A percentile compares a stretch with the other conserved stretches of the same genome.
phyloP scores from a whole-genome alignment of 352 stramenopile genomes.

The Pythium sukuiense region DNA sequence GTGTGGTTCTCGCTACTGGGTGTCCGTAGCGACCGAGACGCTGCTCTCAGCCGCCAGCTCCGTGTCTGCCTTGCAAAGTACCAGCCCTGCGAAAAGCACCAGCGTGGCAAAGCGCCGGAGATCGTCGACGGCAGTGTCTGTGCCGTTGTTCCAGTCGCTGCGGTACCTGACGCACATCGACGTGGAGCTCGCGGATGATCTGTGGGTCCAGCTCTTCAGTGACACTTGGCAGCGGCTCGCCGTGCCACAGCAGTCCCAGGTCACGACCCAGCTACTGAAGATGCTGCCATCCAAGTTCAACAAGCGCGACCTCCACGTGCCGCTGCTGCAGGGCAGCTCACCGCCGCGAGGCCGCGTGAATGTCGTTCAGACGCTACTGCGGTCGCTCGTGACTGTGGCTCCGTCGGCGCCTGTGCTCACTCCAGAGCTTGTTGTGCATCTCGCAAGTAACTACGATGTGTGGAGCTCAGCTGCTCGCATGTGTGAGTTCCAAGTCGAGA shows the following conservation, averaged over 20 bases:
- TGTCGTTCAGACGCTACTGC: constrained; percentile 83
- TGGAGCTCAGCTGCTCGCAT: constrained; percentile 72
- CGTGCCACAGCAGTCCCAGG: constrained; percentile 50
- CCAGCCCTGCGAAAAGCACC: not conserved
- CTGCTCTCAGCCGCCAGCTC: constrained; percentile 54
- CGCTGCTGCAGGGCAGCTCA: constrained; percentile 32
- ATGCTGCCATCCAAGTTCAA: constrained; percentile 88
- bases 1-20: constrained; percentile 85
- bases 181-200: constrained; percentile 77
- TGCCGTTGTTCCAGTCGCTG: constrained; percentile 38
- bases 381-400: constrained; percentile 63
- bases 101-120: not conserved
- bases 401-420: constrained; percentile 69
- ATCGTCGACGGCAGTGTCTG: not conserved
- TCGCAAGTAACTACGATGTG: constrained; percentile 82
- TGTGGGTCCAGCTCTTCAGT: constrained; percentile 80
- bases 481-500: constrained; percentile 85
- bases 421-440: constrained; percentile 79
- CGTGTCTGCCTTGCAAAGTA: constrained; percentile 16
- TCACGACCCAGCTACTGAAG: constrained; percentile 67
- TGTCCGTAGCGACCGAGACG: constrained; percentile 75
- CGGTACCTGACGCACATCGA: constrained; percentile 79
- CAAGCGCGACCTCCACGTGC: constrained; percentile 81
- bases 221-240: constrained; percentile 54
- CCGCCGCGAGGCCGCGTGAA: constrained; percentile 50